Percentiles rank a stretch among this genome's conserved stretches.
These are phyloP conservation scores for Cocos nucifera DNA, from an alignment of 176 grass and related monocot genomes.

Conservation along the genomic window DNA sequence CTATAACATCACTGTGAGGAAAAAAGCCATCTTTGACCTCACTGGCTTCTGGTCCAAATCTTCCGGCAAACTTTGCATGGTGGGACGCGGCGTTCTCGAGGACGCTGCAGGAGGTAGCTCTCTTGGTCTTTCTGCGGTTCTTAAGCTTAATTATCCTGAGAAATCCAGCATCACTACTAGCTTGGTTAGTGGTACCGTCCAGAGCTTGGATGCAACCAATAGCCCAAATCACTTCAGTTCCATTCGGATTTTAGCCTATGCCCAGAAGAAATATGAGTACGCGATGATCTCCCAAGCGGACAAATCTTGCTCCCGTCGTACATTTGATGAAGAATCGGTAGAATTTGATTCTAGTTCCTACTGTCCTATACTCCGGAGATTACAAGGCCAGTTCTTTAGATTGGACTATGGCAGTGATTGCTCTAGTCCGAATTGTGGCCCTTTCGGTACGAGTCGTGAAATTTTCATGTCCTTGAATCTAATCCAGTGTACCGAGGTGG, in stretches of 20 bases:
- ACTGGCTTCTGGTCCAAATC: conserved; percentile 29
- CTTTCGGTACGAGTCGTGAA: not conserved
- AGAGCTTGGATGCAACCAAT: not conserved
- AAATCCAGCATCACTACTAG: conserved; percentile 13
- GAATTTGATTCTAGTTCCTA: not conserved
- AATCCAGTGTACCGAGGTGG: conserved; percentile 21
- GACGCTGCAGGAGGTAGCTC: not conserved
- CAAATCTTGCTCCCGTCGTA: conserved; percentile 2
- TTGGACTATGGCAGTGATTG: conserved; percentile 13
- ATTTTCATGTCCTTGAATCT: conserved; percentile 25
- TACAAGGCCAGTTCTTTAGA: conserved; percentile 8
- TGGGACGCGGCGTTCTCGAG: conserved; percentile 11
- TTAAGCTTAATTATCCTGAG: conserved; percentile 8
- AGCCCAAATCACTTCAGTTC: conserved; percentile 9
- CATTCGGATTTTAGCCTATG: conserved; percentile 34
- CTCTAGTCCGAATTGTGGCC: not conserved
- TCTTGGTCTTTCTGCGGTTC: conserved; percentile 8
- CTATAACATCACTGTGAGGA: not conserved
- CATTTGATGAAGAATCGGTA: not conserved
- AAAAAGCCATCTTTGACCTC: conserved; percentile 10
- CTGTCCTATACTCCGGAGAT: no score
- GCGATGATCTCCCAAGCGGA: conserved; percentile 7
- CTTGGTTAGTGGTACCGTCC: conserved; percentile 21
- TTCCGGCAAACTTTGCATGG: conserved; percentile 42
- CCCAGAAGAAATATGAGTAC: conserved; percentile 28